Percentiles rank a stretch among this genome's conserved stretches.
These are phyloP conservation scores for Penicillium sclerotiorum DNA, from an alignment of 2,329 filamentous ascomycete genomes.

Conservation along the genomic window DNA sequence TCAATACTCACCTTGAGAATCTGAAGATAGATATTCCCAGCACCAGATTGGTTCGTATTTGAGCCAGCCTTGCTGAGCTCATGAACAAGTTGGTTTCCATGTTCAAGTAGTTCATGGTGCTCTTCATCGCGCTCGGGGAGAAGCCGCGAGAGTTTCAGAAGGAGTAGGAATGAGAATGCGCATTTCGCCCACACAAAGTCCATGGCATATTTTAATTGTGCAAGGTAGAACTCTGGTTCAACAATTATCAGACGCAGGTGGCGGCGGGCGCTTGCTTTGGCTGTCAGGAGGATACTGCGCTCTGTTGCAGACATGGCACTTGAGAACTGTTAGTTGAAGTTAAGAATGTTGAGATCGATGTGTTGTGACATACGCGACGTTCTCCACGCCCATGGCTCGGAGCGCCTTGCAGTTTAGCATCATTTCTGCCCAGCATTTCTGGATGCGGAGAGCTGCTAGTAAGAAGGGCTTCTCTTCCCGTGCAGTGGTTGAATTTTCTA, in stretches of 20 bases:
- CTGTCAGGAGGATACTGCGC: slow-evolving; percentile 51
- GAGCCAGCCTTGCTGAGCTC: slow-evolving; percentile 43
- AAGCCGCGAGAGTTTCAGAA: slow-evolving; percentile 56
- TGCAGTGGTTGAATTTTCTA: slow-evolving; percentile 31
- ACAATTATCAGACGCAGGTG: slow-evolving; percentile 54
- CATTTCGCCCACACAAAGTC: slow-evolving; percentile 63
- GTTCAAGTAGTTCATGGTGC: slow-evolving; percentile 45
- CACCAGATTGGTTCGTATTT: slow-evolving; percentile 39
- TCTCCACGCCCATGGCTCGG: slow-evolving; percentile 52
- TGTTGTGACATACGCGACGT: slow-evolving; percentile 42
- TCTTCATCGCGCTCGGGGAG: slow-evolving; percentile 47
- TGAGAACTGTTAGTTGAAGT: background rate
- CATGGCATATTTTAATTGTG: slow-evolving; percentile 57
- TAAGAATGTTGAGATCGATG: background rate
- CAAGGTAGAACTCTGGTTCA: slow-evolving; percentile 52
- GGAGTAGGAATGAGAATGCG: slow-evolving; percentile 59
- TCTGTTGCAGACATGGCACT: slow-evolving; percentile 54
- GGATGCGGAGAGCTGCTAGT: slow-evolving; percentile 53
- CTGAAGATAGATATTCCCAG: slow-evolving; percentile 53
- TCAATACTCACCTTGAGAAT: slow-evolving; percentile 54
- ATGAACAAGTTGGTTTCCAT: slow-evolving; percentile 48
- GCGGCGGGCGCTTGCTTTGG: slow-evolving; percentile 54
- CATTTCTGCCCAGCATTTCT: slow-evolving; percentile 57
- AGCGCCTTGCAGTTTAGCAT: slow-evolving; percentile 57
- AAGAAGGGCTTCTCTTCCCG: slow-evolving; percentile 41